phyloP scores from a whole-genome alignment of 257 asterid genomes.

The Rehmannia glutinosa region DNA sequence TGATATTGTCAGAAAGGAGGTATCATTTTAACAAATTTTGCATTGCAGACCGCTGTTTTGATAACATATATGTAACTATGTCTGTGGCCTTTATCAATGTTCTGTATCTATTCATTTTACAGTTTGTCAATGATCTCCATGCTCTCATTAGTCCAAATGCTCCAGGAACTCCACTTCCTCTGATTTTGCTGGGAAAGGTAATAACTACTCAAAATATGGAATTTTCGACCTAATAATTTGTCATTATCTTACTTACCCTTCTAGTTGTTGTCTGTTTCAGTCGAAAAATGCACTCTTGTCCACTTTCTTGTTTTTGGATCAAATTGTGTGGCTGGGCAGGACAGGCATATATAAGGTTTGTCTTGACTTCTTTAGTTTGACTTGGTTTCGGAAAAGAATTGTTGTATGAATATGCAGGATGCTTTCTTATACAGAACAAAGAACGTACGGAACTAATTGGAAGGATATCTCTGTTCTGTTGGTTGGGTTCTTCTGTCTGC shows the following conservation, averaged over 20 bases:
- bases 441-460: slow-evolving; percentile 76
- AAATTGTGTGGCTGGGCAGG: slow-evolving; percentile 90
- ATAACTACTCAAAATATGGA: neutral
- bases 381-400: too few relatives aligned
- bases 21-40: too few relatives aligned
- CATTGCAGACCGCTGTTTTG: neutral
- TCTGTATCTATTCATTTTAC: slow-evolving; percentile 17
- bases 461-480: slow-evolving; percentile 84
- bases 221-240: neutral
- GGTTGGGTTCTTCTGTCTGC: slow-evolving; percentile 80
- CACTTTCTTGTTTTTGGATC: slow-evolving; percentile 90
- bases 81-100: neutral
- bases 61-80: neutral
- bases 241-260: slow-evolving; percentile 3
- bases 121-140: slow-evolving; percentile 94
- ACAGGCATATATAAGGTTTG: slow-evolving; percentile 89
- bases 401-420: neutral
- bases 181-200: slow-evolving; percentile 89
- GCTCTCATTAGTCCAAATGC: slow-evolving; percentile 79
- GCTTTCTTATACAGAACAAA: slow-evolving; percentile 52
- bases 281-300: slow-evolving; percentile 87
- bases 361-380: slow-evolving; percentile 1
- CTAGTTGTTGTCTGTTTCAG: slow-evolving; percentile 38
- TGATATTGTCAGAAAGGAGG: neutral
- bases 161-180: slow-evolving; percentile 88